Evolutionary conservation across 306 rosid genomes (phyloP).

Genomic region (Prunus mongolica): DNA sequence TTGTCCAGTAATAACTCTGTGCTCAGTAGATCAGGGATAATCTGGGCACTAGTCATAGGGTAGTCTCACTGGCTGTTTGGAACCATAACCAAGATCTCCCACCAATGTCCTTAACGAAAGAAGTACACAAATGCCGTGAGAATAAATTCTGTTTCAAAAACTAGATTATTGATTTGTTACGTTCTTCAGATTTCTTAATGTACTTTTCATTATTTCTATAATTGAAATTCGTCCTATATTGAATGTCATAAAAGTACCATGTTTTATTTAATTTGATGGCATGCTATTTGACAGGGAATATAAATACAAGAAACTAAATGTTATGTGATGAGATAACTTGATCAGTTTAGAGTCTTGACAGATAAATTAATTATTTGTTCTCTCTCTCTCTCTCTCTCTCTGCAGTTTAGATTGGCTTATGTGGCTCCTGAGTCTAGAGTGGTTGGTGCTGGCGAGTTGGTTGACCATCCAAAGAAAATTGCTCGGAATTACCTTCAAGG

Average conservation of each 20-base stretch:
- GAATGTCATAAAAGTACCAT: neutral
- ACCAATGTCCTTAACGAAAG: neutral
- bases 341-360: neutral
- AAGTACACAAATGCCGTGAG: neutral
- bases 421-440: conserved; percentile 79
- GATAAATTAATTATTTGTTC: neutral
- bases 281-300: too few relatives aligned
- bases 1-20: neutral
- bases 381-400: neutral
- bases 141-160: neutral
- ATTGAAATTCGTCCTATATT: neutral
- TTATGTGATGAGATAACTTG: neutral
- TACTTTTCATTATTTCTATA: too few relatives aligned
- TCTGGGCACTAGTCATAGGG: neutral
- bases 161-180: neutral
- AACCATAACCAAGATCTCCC: neutral
- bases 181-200: neutral
- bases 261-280: neutral
- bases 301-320: neutral
- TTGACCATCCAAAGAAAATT: conserved; percentile 71
- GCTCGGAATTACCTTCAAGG: conserved; percentile 57
- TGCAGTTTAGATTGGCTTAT: conserved; percentile 86
- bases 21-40: neutral
- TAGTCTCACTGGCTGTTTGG: neutral
- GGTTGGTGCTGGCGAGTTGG: conserved; percentile 88